These are phyloP conservation scores for Hemerocallis citrina DNA, from an alignment of 106 monocot genomes.

Conservation along the genomic window DNA sequence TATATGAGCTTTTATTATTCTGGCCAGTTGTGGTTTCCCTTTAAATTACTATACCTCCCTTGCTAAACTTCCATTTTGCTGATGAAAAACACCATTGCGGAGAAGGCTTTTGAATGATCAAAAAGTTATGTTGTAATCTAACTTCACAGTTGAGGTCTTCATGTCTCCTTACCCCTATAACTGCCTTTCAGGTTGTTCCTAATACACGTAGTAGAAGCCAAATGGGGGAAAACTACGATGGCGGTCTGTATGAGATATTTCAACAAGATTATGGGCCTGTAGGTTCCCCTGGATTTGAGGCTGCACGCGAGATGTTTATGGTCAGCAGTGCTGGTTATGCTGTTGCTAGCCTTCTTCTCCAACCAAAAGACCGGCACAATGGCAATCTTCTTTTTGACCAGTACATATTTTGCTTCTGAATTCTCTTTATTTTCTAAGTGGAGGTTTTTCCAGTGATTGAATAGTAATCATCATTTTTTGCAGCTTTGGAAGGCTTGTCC, in stretches of 20 bases:
- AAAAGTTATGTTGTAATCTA: no score
- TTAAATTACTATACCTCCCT: no score
- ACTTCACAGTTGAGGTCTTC: background rate
- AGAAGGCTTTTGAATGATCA: no score
- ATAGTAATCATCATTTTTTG: background rate
- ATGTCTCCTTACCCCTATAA: conserved; percentile 3
- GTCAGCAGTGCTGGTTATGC: conserved; percentile 99
- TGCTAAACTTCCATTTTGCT: no score
- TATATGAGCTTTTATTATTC: no score
- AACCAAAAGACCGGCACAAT: conserved; percentile 98
- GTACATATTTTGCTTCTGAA: conserved; percentile 27
- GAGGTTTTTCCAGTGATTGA: background rate
- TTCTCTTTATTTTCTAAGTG: background rate
- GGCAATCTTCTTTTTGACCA: conserved; percentile 96
- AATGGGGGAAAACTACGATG: conserved; percentile 97
- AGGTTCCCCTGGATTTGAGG: conserved; percentile 78
- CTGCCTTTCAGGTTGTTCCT: conserved; percentile 64
- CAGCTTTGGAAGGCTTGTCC: conserved; percentile 93
- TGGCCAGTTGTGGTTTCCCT: no score
- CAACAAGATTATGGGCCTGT: conserved; percentile 99
- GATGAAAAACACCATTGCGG: no score
- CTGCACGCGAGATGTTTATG: conserved; percentile 95
- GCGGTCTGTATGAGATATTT: conserved; percentile 95
- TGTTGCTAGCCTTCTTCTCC: conserved; percentile 93
- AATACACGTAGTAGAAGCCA: conserved; percentile 97